Base-by-base conservation (phyloP, 768 basidiomycete genomes). In the Hydnomerulius pinastri region DNA sequence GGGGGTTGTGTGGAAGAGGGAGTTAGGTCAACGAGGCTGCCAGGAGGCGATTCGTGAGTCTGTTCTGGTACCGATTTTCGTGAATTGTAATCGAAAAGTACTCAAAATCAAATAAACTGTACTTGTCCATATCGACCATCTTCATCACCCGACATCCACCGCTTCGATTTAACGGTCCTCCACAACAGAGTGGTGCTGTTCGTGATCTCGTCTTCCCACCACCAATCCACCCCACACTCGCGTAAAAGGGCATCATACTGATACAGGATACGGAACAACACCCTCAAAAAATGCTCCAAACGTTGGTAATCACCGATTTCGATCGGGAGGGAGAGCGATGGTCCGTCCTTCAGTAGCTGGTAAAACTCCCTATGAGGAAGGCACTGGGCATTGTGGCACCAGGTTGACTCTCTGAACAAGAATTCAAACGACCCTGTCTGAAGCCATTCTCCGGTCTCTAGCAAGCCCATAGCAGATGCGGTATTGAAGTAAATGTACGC, bases 401-500 rank as follows among this genome's bases (percentile, higher is more conserved):
- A n/a, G n/a, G n/a, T n/a, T n/a, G n/a, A n/a, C n/a, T n/a, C n/a
- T n/a, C n/a, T n/a, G n/a, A n/a, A n/a, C n/a, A n/a, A n/a, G n/a
- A 42, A 29, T 42, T 17, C 41, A 17, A 27, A 4, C 17, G 13
- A 9, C 18, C 28, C 40, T 28, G 37, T 39, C 20, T 39, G 20
- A 18, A 39, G 20, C 20, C 20, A 39, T 12, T 18, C 10, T 10
- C 37, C 37, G 11, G 37, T 20, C 15, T 8, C 59, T 5, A 72
- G 48, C 17, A 61, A 45, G 8, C 61, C 64, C 4, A 63, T 59
- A 2, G 68, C 69, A n/a, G 67, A 62, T 15, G 64, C 63, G 10
- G 69, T 23, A 37, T 75, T 76, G 61, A 74, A 67, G 43, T 71
- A 68, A 3, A 75, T 49, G 55, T 75, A 77, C 0, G 62, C 56